Evolutionary conservation across 192 early-diverging fungal genomes (phyloP).

Genomic region (Dispira simplex): DNA sequence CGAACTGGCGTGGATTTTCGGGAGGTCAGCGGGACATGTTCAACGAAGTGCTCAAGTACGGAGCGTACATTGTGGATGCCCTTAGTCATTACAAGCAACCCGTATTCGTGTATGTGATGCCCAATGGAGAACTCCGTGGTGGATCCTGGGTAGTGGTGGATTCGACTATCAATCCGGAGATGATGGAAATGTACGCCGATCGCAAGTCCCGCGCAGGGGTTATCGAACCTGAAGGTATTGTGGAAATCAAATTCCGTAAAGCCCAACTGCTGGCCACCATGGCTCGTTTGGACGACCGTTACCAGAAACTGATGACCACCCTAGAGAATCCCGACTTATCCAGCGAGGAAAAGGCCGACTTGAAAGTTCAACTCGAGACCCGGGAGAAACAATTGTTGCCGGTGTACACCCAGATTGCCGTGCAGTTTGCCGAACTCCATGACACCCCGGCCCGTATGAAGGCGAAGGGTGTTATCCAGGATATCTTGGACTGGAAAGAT

Average conservation of each 20-base stretch:
- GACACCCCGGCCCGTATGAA: constrained; percentile 92
- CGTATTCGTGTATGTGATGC: constrained; percentile 91
- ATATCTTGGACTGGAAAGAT: constrained; percentile 61
- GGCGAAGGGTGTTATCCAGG: constrained; percentile 78
- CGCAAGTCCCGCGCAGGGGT: constrained; percentile 83
- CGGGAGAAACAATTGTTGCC: constrained; percentile 80
- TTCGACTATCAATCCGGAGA: constrained; percentile 87
- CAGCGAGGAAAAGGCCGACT: constrained; percentile 40
- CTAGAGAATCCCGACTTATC: constrained; percentile 35
- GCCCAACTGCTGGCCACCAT: constrained; percentile 84
- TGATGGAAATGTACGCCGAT: constrained; percentile 99
- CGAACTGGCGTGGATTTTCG: constrained; percentile 99
- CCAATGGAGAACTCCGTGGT: constrained; percentile 91
- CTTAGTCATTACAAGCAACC: constrained; percentile 92
- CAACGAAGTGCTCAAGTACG: constrained; percentile 96
- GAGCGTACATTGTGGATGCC: constrained; percentile 93
- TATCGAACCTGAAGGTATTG: constrained; percentile 91
- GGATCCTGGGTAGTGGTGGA: constrained; percentile 98
- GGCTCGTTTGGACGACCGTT: constrained; percentile 76
- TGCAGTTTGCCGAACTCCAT: constrained; percentile 97
- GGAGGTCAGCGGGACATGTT: constrained; percentile 99
- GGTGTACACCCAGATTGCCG: constrained; percentile 80
- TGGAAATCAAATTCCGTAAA: constrained; percentile 96
- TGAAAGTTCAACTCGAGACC: constrained; percentile 57
- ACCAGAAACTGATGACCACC: constrained; percentile 51